Evolutionary conservation across 306 rosid genomes (phyloP).

Genomic region (Sicyos edulis): DNA sequence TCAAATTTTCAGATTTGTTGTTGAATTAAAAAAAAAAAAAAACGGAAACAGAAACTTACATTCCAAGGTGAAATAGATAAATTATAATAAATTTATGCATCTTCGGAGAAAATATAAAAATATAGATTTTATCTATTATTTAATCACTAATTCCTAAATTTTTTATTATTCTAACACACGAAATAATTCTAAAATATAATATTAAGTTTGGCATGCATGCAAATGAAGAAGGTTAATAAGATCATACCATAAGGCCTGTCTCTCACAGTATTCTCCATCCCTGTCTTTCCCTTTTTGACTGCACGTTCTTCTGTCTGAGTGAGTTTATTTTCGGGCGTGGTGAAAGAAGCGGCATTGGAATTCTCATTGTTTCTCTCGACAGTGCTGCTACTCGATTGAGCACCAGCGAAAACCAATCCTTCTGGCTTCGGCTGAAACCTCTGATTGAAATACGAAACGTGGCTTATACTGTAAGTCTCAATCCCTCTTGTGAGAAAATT

Average conservation of each 20-base stretch:
- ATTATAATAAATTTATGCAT: too few relatives aligned
- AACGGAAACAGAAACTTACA: too few relatives aligned
- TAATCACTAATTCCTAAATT: too few relatives aligned
- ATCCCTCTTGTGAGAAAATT: slow-evolving; percentile 85
- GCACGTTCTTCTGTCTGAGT: slow-evolving; percentile 83
- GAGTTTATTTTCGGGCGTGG: slow-evolving; percentile 50
- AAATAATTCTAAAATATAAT: neutral
- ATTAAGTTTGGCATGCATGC: neutral
- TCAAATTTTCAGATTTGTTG: too few relatives aligned
- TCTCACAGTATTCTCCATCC: slow-evolving; percentile 33
- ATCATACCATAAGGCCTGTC: slow-evolving; percentile 16
- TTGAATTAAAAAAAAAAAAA: too few relatives aligned
- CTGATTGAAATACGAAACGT: slow-evolving; percentile 56
- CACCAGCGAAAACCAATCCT: slow-evolving; percentile 43
- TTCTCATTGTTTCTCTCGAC: slow-evolving; percentile 64
- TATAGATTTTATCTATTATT: too few relatives aligned
- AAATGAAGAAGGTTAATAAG: neutral
- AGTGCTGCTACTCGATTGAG: slow-evolving; percentile 46
- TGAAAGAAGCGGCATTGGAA: slow-evolving; percentile 35
- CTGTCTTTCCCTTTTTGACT: slow-evolving; percentile 69
- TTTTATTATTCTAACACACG: too few relatives aligned
- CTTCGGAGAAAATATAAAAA: too few relatives aligned
- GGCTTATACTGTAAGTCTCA: slow-evolving; percentile 90
- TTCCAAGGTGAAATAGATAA: too few relatives aligned
- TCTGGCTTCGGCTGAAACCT: slow-evolving; percentile 68